A percentile compares a stretch with the other conserved stretches of the same genome.
phyloP scores from a whole-genome alignment of 2,329 filamentous ascomycete species.

The Sporothrix protearum region DNA sequence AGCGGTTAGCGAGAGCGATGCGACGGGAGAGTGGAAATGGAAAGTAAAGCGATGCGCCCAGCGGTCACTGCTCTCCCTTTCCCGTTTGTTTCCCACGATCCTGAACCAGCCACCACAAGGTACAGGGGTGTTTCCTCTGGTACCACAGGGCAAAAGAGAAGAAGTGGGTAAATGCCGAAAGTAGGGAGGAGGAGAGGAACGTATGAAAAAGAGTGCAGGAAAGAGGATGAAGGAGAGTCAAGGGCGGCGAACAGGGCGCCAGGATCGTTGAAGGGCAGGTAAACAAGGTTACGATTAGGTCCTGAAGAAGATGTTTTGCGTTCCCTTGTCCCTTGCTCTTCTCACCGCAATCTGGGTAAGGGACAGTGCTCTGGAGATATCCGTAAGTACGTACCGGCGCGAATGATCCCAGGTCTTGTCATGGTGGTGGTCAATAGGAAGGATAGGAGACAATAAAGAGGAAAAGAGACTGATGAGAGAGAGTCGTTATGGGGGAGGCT shows the following conservation, averaged over 20 bases:
- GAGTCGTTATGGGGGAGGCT: constrained; percentile 18
- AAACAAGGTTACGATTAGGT: constrained; percentile 19
- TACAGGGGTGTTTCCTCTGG: constrained; percentile 4
- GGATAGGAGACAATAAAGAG: constrained; percentile 32
- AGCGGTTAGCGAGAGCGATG: constrained; percentile 28
- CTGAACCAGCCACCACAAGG: constrained; percentile 23
- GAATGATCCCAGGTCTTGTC: constrained; percentile 58
- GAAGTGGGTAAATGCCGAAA: constrained; percentile 23
- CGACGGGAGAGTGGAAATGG: constrained; percentile 20
- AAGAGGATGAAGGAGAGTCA: constrained; percentile 23
- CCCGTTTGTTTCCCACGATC: constrained; percentile 19
- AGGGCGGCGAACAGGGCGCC: constrained; percentile 11
- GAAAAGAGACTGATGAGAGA: background rate
- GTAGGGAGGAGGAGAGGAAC: constrained; percentile 21
- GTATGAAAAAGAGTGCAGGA: constrained; percentile 26
- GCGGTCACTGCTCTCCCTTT: constrained; percentile 11
- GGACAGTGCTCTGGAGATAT: constrained; percentile 12
- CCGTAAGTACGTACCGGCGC: constrained; percentile 50
- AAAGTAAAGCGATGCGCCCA: constrained; percentile 20
- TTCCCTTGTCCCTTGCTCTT: constrained; percentile 3
- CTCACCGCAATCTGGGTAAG: constrained; percentile 15
- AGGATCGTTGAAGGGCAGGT: constrained; percentile 13
- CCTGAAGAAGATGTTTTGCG: background rate
- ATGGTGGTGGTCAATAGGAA: constrained; percentile 43
- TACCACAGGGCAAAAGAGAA: constrained; percentile 22